These are phyloP conservation scores for Nematocida sp. DNA, from an alignment of 371 early-diverging fungal genomes.

Conservation along the genomic window DNA sequence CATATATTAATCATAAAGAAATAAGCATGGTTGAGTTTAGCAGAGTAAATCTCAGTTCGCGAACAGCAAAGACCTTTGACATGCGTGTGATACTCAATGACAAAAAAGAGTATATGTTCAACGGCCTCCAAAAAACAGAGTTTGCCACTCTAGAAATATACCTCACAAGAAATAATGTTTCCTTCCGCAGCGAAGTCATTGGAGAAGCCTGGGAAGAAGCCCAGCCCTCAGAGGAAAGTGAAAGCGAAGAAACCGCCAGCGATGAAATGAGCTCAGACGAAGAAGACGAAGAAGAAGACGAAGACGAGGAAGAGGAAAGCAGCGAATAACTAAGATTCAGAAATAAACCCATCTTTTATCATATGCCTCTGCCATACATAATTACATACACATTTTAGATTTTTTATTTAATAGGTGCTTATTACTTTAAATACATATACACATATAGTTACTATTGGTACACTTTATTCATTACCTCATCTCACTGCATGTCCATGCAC, in stretches of 20 bases:
- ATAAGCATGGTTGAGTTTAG: conserved; percentile 79
- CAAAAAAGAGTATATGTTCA: conserved; percentile 59
- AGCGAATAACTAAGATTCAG: no score
- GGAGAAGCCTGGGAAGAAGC: conserved; percentile 52
- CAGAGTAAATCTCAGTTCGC: conserved; percentile 64
- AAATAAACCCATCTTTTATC: neutral
- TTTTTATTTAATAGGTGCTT: neutral
- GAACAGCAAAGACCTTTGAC: conserved; percentile 67
- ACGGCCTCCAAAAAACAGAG: conserved; percentile 63
- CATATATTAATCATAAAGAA: conserved; percentile 76
- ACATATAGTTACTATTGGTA: no score
- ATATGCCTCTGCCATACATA: neutral
- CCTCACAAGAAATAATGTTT: conserved; percentile 57
- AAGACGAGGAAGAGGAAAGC: neutral
- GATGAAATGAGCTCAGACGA: conserved; percentile 35
- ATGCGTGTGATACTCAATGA: conserved; percentile 59
- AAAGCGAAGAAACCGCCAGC: conserved; percentile 54
- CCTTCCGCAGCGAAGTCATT: conserved; percentile 63
- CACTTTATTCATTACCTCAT: no score
- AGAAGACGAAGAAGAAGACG: neutral
- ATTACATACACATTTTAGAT: no score
- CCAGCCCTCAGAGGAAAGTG: conserved; percentile 36
- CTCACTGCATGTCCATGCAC: no score
- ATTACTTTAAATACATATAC: no score
- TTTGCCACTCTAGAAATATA: conserved; percentile 63